Base-by-base conservation (phyloP, 2,329 filamentous ascomycete genomes). In the Pseudogymnoascus sp. region DNA sequence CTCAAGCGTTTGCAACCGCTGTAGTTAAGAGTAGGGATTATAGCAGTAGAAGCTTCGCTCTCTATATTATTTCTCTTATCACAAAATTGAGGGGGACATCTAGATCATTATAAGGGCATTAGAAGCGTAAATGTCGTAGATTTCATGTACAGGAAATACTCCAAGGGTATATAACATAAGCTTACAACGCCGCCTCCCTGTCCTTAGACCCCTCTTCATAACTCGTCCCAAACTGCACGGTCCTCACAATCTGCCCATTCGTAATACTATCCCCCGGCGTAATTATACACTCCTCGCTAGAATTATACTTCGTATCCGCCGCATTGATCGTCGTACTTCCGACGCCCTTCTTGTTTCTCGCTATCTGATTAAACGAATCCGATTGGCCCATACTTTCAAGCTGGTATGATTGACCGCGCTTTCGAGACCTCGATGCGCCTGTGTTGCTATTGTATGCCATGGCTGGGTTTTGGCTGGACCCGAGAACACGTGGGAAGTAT, bases 401-500 rank as follows among this genome's bases (percentile, higher is more conserved):
- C 18, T 42, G 39, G 18, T 42, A 42, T 1, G 39, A 42, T 25
- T 42, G 39, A 2, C 39, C 39, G 25, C 39, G 18, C 18, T 42
- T 42, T 42, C 39, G 39, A 42, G 39, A 25, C 39, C 39, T 42
- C 39, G 18, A 42, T 42, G 39, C 39, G 9, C 39, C 18, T 25
- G 18, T 42, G 39, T 42, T 42, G 39, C 18, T 42, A 25, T 5
- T 10, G 5, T 42, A 42, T 42, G 25, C 0, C 18, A 25, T 13
- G 39, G 39, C 39, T 25, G 8, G 39, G 39, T 25, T 42, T 12
- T 25, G 39, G 39, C 39, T 42, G n/a, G 39, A 25, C 1, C 64
- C 63, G 45, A 68, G 61, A 12, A 68, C 58, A 27, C 59, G 40
- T 6, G 66, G 65, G 64, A 65, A 66, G 62, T 64, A 63, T 36